phyloP scores from a whole-genome alignment of 139 green algal genomes.

The Astrephomene gubernaculifera region DNA sequence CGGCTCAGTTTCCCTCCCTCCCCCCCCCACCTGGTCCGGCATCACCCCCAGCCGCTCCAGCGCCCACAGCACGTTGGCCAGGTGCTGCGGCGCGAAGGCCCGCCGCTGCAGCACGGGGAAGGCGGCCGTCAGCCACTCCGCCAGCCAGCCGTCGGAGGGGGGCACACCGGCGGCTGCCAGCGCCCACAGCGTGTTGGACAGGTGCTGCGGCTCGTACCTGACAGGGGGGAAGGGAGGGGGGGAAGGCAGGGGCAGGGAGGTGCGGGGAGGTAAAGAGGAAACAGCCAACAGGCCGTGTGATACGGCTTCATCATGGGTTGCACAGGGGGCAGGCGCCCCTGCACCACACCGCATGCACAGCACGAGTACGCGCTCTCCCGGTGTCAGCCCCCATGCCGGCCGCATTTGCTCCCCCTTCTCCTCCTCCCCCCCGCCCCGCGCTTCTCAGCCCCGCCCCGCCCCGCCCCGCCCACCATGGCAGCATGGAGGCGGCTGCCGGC shows the following conservation, averaged over 20 bases:
- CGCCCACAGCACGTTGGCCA: conserved; percentile 58
- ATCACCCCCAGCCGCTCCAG: conserved; percentile 48
- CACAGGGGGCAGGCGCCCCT: too few species aligned
- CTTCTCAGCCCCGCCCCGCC: neutral
- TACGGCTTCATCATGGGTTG: too few species aligned
- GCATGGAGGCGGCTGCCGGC: conserved; percentile 16
- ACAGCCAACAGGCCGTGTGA: too few species aligned
- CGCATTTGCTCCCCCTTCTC: too few species aligned
- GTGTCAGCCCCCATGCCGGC: too few species aligned
- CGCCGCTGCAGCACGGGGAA: conserved; percentile 7
- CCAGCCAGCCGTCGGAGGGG: conserved; percentile 52
- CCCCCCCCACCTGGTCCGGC: conserved; percentile 40
- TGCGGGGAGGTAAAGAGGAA: neutral
- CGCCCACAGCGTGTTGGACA: conserved; percentile 61
- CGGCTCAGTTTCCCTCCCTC: too few species aligned
- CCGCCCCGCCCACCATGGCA: conserved; percentile 37
- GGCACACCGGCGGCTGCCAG: conserved; percentile 44
- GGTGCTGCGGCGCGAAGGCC: conserved; percentile 47
- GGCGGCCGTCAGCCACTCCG: conserved; percentile 32
- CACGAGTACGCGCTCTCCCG: too few species aligned
- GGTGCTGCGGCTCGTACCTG: conserved; percentile 53
- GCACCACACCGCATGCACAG: too few species aligned
- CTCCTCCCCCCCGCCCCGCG: neutral
- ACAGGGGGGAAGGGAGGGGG: neutral
- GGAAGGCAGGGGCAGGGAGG: neutral